A percentile compares a stretch with the other conserved stretches of the same genome.
Conservation (phyloP, 805 yeast species). For the Zygoascus bituminiphila region DNA sequence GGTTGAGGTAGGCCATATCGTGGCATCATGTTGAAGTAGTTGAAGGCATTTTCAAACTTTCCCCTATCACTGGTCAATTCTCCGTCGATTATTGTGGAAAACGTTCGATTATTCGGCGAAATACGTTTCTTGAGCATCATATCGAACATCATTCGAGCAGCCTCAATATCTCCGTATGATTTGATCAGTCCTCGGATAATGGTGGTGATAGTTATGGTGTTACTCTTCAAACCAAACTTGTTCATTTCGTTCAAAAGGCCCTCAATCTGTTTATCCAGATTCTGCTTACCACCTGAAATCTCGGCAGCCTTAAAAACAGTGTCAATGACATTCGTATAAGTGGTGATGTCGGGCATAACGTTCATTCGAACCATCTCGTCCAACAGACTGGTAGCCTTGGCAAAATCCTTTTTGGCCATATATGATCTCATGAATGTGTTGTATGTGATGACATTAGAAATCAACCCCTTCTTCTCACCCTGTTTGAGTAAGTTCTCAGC, state of each 20-base stretch:
- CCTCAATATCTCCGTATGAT: slow-evolving; percentile 37
- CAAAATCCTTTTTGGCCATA: slow-evolving; percentile 33
- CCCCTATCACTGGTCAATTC: slow-evolving; percentile 22
- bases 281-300: neutral
- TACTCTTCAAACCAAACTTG: slow-evolving; percentile 32
- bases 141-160: slow-evolving; percentile 46
- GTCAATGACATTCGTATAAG: slow-evolving; percentile 54
- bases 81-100: slow-evolving; percentile 26
- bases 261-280: slow-evolving; percentile 21
- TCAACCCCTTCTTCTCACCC: slow-evolving; percentile 28
- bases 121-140: slow-evolving; percentile 31
- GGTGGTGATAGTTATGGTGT: slow-evolving; percentile 41
- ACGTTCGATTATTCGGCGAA: slow-evolving; percentile 21
- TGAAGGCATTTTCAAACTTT: slow-evolving; percentile 16
- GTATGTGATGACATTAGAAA: slow-evolving; percentile 42
- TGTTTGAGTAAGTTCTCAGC: slow-evolving; percentile 39
- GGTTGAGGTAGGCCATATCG: slow-evolving; percentile 20
- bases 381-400: slow-evolving; percentile 43
- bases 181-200: slow-evolving; percentile 47
- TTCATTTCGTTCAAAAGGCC: slow-evolving; percentile 37
- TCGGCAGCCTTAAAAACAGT: slow-evolving; percentile 38
- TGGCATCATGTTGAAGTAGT: slow-evolving; percentile 18
- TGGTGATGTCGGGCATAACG: slow-evolving; percentile 50
- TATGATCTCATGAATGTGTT: slow-evolving; percentile 43
- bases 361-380: slow-evolving; percentile 36